Conservation (phyloP, 2,329 filamentous ascomycete species). For the Curvularia eragrostidis region DNA sequence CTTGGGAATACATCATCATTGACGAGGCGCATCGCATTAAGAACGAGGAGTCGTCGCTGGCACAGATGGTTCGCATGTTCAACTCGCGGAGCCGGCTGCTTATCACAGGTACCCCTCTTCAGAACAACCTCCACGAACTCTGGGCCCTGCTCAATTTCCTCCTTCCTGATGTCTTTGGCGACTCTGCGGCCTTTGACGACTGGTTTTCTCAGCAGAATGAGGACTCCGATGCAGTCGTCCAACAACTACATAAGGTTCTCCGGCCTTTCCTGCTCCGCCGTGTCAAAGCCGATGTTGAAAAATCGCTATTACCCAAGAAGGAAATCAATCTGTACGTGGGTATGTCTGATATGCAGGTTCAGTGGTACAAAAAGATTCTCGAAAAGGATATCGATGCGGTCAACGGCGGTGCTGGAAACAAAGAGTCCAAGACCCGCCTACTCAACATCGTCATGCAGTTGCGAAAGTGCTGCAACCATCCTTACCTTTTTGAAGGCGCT, state of each 20-base stretch:
- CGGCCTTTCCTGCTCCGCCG: slow-evolving; percentile 92
- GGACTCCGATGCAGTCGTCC: slow-evolving; percentile 93
- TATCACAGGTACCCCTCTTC: slow-evolving; percentile 94
- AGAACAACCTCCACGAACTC: slow-evolving; percentile 97
- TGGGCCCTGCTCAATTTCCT: slow-evolving; percentile 98
- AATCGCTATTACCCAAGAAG: slow-evolving; percentile 96
- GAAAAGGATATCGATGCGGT: slow-evolving; percentile 99
- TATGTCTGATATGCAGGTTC: slow-evolving; percentile 99
- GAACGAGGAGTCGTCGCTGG: slow-evolving; percentile 96
- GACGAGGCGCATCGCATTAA: slow-evolving; percentile 99
- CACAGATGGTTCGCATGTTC: slow-evolving; percentile 95
- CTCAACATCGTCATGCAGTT: slow-evolving; percentile 99
- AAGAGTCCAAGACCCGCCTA: slow-evolving; percentile 94
- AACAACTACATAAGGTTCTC: slow-evolving; percentile 91
- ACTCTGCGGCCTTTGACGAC: slow-evolving; percentile 94
- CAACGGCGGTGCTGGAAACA: slow-evolving; percentile 93
- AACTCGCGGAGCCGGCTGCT: slow-evolving; percentile 92
- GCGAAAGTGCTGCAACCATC: slow-evolving; percentile 98
- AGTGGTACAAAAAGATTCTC: slow-evolving; percentile 98
- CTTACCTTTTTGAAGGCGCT: slow-evolving; percentile 96
- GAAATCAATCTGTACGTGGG: slow-evolving; percentile 96
- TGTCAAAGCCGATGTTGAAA: slow-evolving; percentile 97
- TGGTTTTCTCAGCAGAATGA: slow-evolving; percentile 93
- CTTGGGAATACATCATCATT: slow-evolving; percentile 99
- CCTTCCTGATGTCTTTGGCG: slow-evolving; percentile 96